Evolutionary conservation across 345 rosid species (phyloP).

Genomic region (Kernera saxatilis): DNA sequence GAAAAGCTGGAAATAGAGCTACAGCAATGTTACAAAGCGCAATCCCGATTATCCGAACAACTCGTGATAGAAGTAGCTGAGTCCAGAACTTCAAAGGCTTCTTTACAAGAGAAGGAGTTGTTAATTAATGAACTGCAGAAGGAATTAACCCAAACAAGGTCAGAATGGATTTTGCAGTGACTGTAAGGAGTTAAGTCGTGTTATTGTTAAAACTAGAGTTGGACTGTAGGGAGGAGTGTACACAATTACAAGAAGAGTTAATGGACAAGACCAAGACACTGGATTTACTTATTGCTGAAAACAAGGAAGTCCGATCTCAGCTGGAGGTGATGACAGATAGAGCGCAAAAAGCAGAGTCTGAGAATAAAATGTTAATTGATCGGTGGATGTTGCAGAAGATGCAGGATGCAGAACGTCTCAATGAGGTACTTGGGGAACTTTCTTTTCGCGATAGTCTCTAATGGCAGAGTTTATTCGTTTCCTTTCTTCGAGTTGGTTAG

Average conservation of each 20-base stretch:
- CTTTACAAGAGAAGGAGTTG: constrained; percentile 63
- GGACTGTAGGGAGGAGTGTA: constrained; percentile 57
- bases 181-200: neutral
- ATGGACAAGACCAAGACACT: constrained; percentile 59
- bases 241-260: constrained; percentile 48
- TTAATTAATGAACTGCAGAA: constrained; percentile 43
- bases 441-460: neutral
- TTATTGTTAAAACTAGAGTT: neutral
- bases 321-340: constrained; percentile 55
- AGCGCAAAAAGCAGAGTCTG: constrained; percentile 77
- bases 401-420: constrained; percentile 95
- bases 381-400: constrained; percentile 98
- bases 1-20: constrained; percentile 72
- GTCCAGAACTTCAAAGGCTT: constrained; percentile 61
- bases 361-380: constrained; percentile 82
- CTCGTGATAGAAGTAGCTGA: constrained; percentile 89
- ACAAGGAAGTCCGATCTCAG: constrained; percentile 50
- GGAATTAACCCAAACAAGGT: constrained; percentile 56
- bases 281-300: constrained; percentile 62
- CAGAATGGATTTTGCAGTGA: neutral
- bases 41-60: constrained; percentile 81
- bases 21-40: constrained; percentile 93
- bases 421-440: constrained; percentile 54
- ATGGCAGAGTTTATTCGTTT: neutral
- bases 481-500: neutral